Evolutionary conservation across 371 early-diverging fungal species (phyloP), one percentile per base, ranked within the genome.

Genomic region (Lichtheimia ornata): DNA sequence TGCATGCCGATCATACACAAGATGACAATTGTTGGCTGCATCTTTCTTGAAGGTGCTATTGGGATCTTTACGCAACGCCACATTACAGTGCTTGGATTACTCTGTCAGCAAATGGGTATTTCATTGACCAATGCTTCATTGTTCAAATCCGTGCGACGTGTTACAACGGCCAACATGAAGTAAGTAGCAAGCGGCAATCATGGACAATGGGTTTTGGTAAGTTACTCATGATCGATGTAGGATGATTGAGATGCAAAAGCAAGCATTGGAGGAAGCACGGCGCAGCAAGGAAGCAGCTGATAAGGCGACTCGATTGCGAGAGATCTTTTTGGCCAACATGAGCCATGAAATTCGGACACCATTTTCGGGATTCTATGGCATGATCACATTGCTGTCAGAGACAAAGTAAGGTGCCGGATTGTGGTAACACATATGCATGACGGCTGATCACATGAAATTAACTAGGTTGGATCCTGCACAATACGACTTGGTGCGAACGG

Each of bases 291-390:
- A 76, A 63, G 79, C 71, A 17, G 79, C 79, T 15, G 69, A 69
- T 0, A 62, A 69, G 5, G 79, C 79, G 3, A 79, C 76, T 5
- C 67, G 72, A 13, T 49, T 79, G 25, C 62, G 76, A 41, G 79
- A 83, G 49, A 85, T 82, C 53, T 85, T 85, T 50, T 65, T 85
- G 60, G 85, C 85, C 7, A 85, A 85, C 50, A 85, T 85, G 85
- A 79, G 81, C 60, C 79, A 79, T 63, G 79, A 79, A 55, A 75
- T 79, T 22, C 72, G 79, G 49, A 84, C 82, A 5, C 85, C 85
- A 0, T 85, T 85, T 54, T 85, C 85, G 18, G 85, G 85, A 0
- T 83, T 85, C 50, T 70, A 83, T 41, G 83, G 85, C 41, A 85
- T 83, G 83, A 74, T 85, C 7, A 82, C 85, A 15, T 56, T 85